Conservation (phyloP, 768 basidiomycete species). For the Russula lepida region DNA sequence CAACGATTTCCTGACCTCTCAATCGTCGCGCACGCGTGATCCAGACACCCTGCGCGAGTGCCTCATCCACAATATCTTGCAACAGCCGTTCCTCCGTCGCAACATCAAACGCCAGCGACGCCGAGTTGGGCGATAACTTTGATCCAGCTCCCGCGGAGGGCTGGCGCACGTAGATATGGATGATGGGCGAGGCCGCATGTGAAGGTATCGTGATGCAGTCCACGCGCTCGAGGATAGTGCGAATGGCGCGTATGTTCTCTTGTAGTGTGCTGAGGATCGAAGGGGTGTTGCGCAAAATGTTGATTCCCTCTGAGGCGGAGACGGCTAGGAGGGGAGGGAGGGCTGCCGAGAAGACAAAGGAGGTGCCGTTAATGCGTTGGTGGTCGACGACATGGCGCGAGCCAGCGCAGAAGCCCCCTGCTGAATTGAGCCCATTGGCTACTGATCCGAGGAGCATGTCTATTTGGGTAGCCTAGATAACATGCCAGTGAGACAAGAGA, state of each 20-base stretch:
- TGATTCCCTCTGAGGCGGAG: constrained; percentile 78
- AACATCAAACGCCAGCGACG: constrained; percentile 42
- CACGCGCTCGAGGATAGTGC: constrained; percentile 71
- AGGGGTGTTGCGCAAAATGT: constrained; percentile 66
- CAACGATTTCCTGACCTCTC: constrained; percentile 73
- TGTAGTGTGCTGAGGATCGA: constrained; percentile 68
- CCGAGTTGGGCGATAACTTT: constrained; percentile 12
- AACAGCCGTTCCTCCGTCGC: constrained; percentile 68
- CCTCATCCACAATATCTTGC: constrained; percentile 91
- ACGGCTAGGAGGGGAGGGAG: constrained; percentile 87
- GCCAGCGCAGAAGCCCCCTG: constrained; percentile 95
- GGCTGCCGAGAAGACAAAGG: constrained; percentile 94
- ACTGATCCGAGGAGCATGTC: constrained; percentile 94
- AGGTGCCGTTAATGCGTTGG: constrained; percentile 94
- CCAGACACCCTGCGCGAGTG: constrained; percentile 71
- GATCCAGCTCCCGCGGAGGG: constrained; percentile 22
- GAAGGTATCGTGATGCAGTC: constrained; percentile 82
- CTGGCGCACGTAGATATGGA: constrained; percentile 65
- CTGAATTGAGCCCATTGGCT: constrained; percentile 71
- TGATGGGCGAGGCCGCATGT: constrained; percentile 77
- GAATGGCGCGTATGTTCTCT: constrained; percentile 71
- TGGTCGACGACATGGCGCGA: constrained; percentile 76
- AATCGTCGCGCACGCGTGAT: constrained; percentile 79
- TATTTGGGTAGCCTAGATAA: constrained; percentile 42
- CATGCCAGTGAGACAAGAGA: not conserved